These are phyloP conservation scores for Termitomyces sp. DNA, from an alignment of 768 basidiomycete species.

Conservation along the genomic window DNA sequence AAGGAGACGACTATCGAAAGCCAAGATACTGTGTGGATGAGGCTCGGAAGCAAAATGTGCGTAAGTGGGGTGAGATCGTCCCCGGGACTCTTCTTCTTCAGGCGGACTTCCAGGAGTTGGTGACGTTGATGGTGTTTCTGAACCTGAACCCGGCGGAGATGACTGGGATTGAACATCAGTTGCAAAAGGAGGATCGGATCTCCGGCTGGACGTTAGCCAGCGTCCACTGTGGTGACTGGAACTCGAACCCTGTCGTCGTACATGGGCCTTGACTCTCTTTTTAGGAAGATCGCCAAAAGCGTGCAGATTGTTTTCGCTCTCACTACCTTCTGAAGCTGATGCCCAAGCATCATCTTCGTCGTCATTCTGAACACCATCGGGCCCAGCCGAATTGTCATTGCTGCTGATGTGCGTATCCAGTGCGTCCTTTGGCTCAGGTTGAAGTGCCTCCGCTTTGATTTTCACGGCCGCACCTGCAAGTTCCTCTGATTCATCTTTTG, in stretches of 20 bases:
- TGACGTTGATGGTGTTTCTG: not conserved
- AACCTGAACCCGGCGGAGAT: not conserved
- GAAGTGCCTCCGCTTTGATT: conserved; percentile 9
- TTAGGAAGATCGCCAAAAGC: not conserved
- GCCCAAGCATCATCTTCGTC: conserved; percentile 63
- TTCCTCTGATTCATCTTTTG: conserved; percentile 3
- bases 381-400: conserved; percentile 9
- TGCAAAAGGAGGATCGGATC: conserved; percentile 4
- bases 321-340: conserved; percentile 57
- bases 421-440: conserved; percentile 9
- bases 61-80: conserved; percentile 2
- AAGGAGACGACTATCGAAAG: not conserved
- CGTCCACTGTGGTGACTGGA: conserved; percentile 6
- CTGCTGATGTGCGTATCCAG: conserved; percentile 8
- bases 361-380: conserved; percentile 19
- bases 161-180: not conserved
- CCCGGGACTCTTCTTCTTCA: conserved; percentile 5
- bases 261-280: conserved; percentile 9
- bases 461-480: conserved; percentile 1
- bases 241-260: conserved; percentile 5
- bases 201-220: conserved; percentile 10
- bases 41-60: not conserved
- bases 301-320: not conserved
- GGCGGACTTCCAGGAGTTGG: conserved; percentile 5
- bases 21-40: not conserved